Evolutionary conservation across 1,284 basidiomycete species (phyloP).

Genomic region (Trametes hirsuta): DNA sequence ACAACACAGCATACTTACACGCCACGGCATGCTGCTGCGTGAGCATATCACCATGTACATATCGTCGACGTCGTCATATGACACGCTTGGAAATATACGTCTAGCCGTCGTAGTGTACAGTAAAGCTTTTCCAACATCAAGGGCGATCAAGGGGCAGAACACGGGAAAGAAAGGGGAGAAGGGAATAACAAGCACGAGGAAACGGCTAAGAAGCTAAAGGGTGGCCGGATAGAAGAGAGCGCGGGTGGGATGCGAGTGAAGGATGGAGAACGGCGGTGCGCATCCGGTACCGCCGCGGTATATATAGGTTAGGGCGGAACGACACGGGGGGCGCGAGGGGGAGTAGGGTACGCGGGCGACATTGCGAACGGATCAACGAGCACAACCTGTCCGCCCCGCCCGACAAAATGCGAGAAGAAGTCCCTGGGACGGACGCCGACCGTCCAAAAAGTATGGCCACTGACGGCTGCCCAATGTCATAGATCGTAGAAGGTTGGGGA

Average conservation of each 20-base stretch:
- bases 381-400: slow-evolving; percentile 9
- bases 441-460: not conserved
- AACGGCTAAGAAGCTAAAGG: not conserved
- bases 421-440: slow-evolving; percentile 11
- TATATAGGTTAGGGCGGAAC: slow-evolving; percentile 9
- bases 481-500: not conserved
- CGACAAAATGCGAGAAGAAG: slow-evolving; percentile 1
- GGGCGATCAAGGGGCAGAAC: not conserved
- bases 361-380: slow-evolving; percentile 9
- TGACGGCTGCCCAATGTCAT: slow-evolving; percentile 3
- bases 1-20: no score
- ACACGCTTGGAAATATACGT: slow-evolving; percentile 22
- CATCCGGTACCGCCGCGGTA: slow-evolving; percentile 7
- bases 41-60: slow-evolving; percentile 18
- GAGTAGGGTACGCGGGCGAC: slow-evolving; percentile 9
- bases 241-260: not conserved
- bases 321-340: slow-evolving; percentile 2
- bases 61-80: not conserved
- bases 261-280: not conserved
- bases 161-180: not conserved
- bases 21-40: no score
- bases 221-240: not conserved
- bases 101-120: slow-evolving; percentile 35
- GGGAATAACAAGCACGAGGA: slow-evolving; percentile 20
- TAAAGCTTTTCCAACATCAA: slow-evolving; percentile 29